These are phyloP conservation scores for Truncatella angustata DNA, from an alignment of 2,329 filamentous ascomycete genomes.

Conservation along the genomic window DNA sequence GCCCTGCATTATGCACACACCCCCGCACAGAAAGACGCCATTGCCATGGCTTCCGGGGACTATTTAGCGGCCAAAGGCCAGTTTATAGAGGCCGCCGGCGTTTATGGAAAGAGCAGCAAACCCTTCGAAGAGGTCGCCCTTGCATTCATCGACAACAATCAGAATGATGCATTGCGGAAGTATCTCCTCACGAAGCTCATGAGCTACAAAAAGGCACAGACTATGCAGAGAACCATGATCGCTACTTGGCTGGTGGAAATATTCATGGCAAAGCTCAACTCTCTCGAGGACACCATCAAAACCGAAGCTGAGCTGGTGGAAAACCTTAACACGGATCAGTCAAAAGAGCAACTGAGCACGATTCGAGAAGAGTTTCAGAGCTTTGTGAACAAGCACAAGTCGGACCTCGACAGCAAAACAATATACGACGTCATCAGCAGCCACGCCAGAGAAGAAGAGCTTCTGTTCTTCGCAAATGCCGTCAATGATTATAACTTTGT, in stretches of 20 bases:
- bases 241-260: constrained; percentile 93
- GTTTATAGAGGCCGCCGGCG: constrained; percentile 79
- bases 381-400: constrained; percentile 81
- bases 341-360: constrained; percentile 66
- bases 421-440: constrained; percentile 95
- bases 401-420: constrained; percentile 85
- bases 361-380: constrained; percentile 81
- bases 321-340: constrained; percentile 67
- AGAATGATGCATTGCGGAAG: constrained; percentile 86
- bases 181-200: constrained; percentile 84
- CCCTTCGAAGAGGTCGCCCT: constrained; percentile 95
- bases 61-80: constrained; percentile 78
- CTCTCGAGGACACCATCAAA: constrained; percentile 88
- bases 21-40: constrained; percentile 78
- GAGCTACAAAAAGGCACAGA: constrained; percentile 74
- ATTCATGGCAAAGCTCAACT: constrained; percentile 96
- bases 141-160: constrained; percentile 82
- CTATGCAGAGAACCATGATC: constrained; percentile 95
- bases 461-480: constrained; percentile 85
- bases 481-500: constrained; percentile 94
- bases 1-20: constrained; percentile 84
- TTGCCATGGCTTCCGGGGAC: constrained; percentile 90
- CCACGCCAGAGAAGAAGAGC: constrained; percentile 88
- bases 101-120: constrained; percentile 95
- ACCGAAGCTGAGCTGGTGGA: constrained; percentile 81